These are phyloP conservation scores for Cardamine resedifolia DNA, from an alignment of 345 rosid genomes.

Conservation along the genomic window DNA sequence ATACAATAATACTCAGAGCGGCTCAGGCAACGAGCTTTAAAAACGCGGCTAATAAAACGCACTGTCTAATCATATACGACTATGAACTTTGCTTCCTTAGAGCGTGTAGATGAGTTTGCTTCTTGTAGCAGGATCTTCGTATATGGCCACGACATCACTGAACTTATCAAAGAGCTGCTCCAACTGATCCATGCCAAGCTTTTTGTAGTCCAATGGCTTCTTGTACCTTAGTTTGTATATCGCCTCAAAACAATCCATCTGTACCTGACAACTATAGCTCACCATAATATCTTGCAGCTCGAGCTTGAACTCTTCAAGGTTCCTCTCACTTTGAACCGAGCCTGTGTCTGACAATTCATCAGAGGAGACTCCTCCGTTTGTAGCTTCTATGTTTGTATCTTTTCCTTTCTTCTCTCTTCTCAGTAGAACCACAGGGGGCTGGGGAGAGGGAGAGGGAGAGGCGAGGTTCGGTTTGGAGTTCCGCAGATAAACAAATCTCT, in stretches of 20 bases:
- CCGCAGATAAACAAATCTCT: constrained; percentile 64
- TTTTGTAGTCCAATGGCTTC: constrained; percentile 55
- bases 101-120: constrained; percentile 52
- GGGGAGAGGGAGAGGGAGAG: constrained; percentile 48
- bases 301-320: constrained; percentile 64
- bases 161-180: constrained; percentile 76
- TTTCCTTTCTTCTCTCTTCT: constrained; percentile 66
- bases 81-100: background rate
- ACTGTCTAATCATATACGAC: background rate
- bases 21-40: constrained; percentile 5
- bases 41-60: constrained; percentile 2
- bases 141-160: constrained; percentile 61
- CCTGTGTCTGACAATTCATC: constrained; percentile 62
- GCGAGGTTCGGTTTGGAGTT: constrained; percentile 55
- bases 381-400: constrained; percentile 40
- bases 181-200: constrained; percentile 61
- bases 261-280: constrained; percentile 72
- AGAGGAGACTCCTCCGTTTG: constrained; percentile 51
- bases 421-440: constrained; percentile 41
- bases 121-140: constrained; percentile 60
- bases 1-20: constrained; percentile 14
- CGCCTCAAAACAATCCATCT: constrained; percentile 73
- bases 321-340: constrained; percentile 35
- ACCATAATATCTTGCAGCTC: constrained; percentile 90
- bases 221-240: constrained; percentile 84